Percentiles rank a stretch among this genome's conserved stretches.
phyloP scores from a whole-genome alignment of 768 basidiomycete species.

The Gymnopilus junonius region DNA sequence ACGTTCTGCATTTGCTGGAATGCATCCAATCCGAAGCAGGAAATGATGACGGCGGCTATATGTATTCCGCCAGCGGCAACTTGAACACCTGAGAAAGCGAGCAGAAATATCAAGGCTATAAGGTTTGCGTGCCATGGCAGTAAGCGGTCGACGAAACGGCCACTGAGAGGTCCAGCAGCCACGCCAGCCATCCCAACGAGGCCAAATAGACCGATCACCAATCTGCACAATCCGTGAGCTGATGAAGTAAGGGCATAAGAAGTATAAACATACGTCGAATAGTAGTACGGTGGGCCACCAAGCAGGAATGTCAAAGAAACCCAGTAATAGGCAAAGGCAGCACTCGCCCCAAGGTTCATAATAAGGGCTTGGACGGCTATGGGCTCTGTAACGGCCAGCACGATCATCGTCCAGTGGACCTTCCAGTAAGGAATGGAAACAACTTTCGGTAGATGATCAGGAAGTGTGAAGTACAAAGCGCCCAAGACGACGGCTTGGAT shows the following conservation, averaged over 20 bases:
- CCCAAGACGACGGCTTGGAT: conserved; percentile 62
- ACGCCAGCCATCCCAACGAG: conserved; percentile 65
- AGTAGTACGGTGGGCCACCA: conserved; percentile 72
- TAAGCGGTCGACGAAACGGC: conserved; percentile 61
- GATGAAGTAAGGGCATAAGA: too few species aligned
- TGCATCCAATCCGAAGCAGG: conserved; percentile 63
- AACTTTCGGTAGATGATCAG: conserved; percentile 82
- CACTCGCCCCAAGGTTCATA: conserved; percentile 63
- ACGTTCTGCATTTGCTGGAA: conserved; percentile 68
- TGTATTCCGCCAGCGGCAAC: conserved; percentile 60
- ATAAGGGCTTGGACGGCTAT: conserved; percentile 68
- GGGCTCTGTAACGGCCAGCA: conserved; percentile 76
- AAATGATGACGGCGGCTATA: conserved; percentile 62
- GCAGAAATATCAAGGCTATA: conserved; percentile 45
- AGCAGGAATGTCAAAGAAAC: conserved; percentile 82
- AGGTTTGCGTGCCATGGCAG: conserved; percentile 70
- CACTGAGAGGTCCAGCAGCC: conserved; percentile 59
- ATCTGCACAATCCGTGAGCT: conserved; percentile 14
- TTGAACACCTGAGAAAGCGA: conserved; percentile 57
- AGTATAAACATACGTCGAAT: conserved; percentile 58
- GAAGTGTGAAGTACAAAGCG: conserved; percentile 64
- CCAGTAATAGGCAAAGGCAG: conserved; percentile 62
- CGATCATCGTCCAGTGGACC: conserved; percentile 75
- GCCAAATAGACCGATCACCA: conserved; percentile 65
- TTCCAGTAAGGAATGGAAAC: conserved; percentile 61